Conservation (phyloP, 2,329 filamentous ascomycete genomes). For the Tolypocladium capitatum region DNA sequence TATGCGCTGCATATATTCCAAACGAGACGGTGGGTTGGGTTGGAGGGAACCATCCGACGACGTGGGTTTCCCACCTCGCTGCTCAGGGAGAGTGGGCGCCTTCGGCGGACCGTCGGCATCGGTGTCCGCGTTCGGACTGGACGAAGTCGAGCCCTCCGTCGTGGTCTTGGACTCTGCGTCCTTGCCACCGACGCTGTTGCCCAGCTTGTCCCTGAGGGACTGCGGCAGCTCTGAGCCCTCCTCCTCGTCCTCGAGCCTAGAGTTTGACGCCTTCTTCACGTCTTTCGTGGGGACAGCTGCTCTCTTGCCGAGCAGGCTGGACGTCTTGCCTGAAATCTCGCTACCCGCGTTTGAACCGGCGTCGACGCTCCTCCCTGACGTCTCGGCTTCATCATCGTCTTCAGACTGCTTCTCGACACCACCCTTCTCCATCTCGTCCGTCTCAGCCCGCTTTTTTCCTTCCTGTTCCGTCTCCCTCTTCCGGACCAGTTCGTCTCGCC, state of each 20-base stretch:
- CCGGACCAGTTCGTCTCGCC: slow-evolving; percentile 28
- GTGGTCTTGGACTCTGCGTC: slow-evolving; percentile 4
- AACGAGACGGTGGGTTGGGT: slow-evolving; percentile 32
- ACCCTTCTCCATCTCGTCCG: neutral
- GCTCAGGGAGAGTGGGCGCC: neutral
- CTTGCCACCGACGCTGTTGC: slow-evolving; percentile 3
- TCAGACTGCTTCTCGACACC: neutral
- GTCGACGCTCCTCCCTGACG: neutral
- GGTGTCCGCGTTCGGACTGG: neutral
- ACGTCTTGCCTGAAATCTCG: neutral
- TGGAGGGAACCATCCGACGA: neutral
- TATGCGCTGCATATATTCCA: slow-evolving; percentile 35
- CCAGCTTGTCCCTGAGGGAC: slow-evolving; percentile 19
- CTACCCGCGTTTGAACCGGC: neutral
- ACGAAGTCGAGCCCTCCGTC: neutral
- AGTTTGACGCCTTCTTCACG: slow-evolving; percentile 6
- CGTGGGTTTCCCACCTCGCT: neutral
- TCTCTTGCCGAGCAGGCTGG: slow-evolving; percentile 5
- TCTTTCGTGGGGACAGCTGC: slow-evolving; percentile 5
- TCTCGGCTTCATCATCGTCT: neutral
- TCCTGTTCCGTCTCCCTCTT: slow-evolving; percentile 31
- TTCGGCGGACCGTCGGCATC: neutral
- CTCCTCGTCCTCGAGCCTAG: slow-evolving; percentile 8
- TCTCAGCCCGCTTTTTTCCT: slow-evolving; percentile 16
- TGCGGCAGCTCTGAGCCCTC: slow-evolving; percentile 17